Base-by-base conservation (phyloP, 345 rosid species). In the Atalantia buxifolia region DNA sequence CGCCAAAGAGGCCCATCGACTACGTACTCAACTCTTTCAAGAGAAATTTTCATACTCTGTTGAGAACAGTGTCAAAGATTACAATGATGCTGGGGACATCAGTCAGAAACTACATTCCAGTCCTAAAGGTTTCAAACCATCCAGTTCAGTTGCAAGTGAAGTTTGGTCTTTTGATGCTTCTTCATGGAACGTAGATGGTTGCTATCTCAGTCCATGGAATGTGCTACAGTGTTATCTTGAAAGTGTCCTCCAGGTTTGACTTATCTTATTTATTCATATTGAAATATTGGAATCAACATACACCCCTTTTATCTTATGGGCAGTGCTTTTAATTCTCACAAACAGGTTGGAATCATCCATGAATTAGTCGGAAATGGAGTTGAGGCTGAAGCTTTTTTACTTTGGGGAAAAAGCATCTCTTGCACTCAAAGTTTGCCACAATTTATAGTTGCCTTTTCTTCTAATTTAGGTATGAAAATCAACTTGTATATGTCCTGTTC, bases 331-430 rank as follows among this genome's bases (percentile, higher is more conserved):
- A 4, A 48, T 30, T 74, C 53, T 67, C 24, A 75, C 66, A 35
- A 74, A 77, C 86, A 95, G 99, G 90, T 96, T 76, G 99, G 95
- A 74, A 73, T 79, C 64, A 81, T 91, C 74, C 83, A 87, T 85
- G 99, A 96, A 83, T 84, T 88, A 76, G 80, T 85, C 79, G 99
- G 99, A 76, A 89, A 96, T 85, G 98, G 93, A 77, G 68, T 66
- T 25, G 94, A 94, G 79, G 97, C 97, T 36, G 97, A 94, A 84
- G 79, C 86, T 56, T 83, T 87, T 74, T 78, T 92, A 67, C 84
- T 81, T n/a, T 94, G 93, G 98, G 99, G 99, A 66, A 91, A 89
- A 86, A 86, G 79, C 75, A 87, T 96, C 84, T 87, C 98, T 40
- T 83, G 71, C 79, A 83, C 77, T 24, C 95, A 86, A 76, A 81